Base-by-base conservation (phyloP, 257 asterid species). In the Scutellaria baicalensis region DNA sequence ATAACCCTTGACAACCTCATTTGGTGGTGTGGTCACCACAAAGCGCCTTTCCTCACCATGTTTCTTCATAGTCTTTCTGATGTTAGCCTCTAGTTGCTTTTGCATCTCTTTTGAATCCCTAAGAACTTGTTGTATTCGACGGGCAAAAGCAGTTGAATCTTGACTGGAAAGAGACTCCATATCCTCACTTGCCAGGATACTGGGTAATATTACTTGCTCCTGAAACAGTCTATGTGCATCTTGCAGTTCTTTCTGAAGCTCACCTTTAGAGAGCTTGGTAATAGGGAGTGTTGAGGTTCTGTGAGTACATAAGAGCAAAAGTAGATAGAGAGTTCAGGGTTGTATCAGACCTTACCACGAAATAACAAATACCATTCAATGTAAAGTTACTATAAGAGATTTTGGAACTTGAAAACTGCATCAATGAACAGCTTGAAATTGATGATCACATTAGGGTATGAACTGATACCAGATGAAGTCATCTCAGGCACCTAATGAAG, bases 1-100 rank as follows among this genome's bases (percentile, higher is more conserved):
- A 80, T 79, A 91, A 48, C 96, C 97, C 80, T 91, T 89, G 52
- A 87, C 93, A 78, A 89, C 90, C 77, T 94, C 97, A 81, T 79
- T 83, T 6, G 74, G 83, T n/a, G 97, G 95, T 47, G 99, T 87
- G 74, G 70, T 78, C 52, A 75, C 82, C 73, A 94, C 82, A 82
- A 79, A 86, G 48, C 88, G 85, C 61, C 82, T 91, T 81, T 89
- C 99, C 72, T 82, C 85, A 27, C 97, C 96, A 55, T 82, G 67
- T 69, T 81, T 88, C 78, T 77, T 89, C 99, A 91, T 80, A 60
- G 71, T 75, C 77, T 84, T 87, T 74, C 89, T 83, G 66, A 89
- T 82, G 71, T 59, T 77, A 81, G 80, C 80, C 80, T 89, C 97
- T 43, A 87, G 74, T 58, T 85, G 78, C 75, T 70, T 87, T 84